phyloP scores from a whole-genome alignment of 106 monocot species.

The Acorus gramineus region DNA sequence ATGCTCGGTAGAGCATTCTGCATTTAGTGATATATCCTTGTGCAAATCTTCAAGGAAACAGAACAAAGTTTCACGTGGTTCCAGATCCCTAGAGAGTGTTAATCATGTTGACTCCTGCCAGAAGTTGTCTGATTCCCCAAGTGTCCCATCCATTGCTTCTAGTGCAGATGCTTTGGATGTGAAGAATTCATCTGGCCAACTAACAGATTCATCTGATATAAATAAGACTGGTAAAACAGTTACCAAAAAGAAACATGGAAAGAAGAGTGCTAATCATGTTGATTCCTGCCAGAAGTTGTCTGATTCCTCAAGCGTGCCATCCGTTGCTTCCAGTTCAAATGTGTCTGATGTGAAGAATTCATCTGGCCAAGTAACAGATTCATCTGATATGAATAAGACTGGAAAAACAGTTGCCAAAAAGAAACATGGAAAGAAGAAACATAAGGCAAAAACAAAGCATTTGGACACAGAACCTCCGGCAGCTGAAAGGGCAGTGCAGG shows the following conservation, averaged over 20 bases:
- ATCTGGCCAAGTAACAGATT: background rate
- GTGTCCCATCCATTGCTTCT: background rate
- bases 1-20: background rate
- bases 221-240: background rate
- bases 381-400: background rate
- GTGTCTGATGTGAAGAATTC: conserved; percentile 3
- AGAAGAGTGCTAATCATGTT: conserved; percentile 10
- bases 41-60: background rate
- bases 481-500: too few species aligned
- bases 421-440: conserved; percentile 23
- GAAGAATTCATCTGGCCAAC: background rate
- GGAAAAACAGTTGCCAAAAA: conserved; percentile 2
- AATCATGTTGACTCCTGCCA: background rate
- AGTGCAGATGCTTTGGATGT: background rate
- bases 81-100: conserved; percentile 1
- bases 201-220: background rate
- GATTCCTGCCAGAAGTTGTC: background rate
- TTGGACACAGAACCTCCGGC: too few species aligned
- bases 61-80: background rate
- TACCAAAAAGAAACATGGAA: conserved; percentile 18
- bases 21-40: background rate
- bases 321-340: background rate
- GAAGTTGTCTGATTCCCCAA: conserved; percentile 1
- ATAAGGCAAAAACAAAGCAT: too few species aligned
- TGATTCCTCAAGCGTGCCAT: background rate